phyloP scores from a whole-genome alignment of 352 stramenopile genomes.

The Pythium oligandrum region DNA sequence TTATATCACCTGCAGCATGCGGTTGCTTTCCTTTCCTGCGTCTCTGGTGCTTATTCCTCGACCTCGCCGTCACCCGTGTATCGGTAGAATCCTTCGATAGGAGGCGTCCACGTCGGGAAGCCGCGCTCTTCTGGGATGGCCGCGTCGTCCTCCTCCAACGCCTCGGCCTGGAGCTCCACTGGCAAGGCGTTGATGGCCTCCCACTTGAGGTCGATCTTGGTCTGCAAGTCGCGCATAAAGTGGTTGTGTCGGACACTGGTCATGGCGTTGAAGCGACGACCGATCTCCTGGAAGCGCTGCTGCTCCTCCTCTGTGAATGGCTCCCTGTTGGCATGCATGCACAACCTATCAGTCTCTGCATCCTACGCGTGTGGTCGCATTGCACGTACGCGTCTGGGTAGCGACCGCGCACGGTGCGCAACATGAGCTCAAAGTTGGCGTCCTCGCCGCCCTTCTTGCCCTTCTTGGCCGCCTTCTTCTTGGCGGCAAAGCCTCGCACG shows the following conservation, averaged over 20 bases:
- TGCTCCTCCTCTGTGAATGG: conserved; percentile 80
- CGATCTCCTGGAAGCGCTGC: conserved; percentile 73
- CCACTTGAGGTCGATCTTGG: conserved; percentile 91
- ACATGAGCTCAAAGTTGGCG: conserved; percentile 82
- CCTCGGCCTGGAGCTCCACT: conserved; percentile 71
- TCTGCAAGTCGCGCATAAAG: conserved; percentile 85
- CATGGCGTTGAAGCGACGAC: conserved; percentile 76
- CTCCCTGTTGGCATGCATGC: conserved; percentile 28
- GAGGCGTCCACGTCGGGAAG: conserved; percentile 85
- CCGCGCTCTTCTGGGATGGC: conserved; percentile 57
- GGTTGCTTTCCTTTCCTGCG: conserved; percentile 9
- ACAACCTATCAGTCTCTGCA: not conserved
- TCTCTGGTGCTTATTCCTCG: conserved; percentile 16
- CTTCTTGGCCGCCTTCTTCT: conserved; percentile 50
- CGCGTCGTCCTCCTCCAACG: conserved; percentile 61
- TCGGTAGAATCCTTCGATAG: conserved; percentile 82
- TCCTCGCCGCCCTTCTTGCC: conserved; percentile 51
- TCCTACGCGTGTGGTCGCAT: not conserved
- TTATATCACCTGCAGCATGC: too few relatives aligned
- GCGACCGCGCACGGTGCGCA: conserved; percentile 72
- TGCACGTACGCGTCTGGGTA: conserved; percentile 63
- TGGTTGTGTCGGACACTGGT: conserved; percentile 83
- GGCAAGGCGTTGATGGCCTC: conserved; percentile 86
- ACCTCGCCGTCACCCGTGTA: conserved; percentile 58
- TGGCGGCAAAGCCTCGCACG: conserved; percentile 41